phyloP scores from a whole-genome alignment of 2,329 filamentous ascomycete species.

The Chrysosphaeria jannelii region DNA sequence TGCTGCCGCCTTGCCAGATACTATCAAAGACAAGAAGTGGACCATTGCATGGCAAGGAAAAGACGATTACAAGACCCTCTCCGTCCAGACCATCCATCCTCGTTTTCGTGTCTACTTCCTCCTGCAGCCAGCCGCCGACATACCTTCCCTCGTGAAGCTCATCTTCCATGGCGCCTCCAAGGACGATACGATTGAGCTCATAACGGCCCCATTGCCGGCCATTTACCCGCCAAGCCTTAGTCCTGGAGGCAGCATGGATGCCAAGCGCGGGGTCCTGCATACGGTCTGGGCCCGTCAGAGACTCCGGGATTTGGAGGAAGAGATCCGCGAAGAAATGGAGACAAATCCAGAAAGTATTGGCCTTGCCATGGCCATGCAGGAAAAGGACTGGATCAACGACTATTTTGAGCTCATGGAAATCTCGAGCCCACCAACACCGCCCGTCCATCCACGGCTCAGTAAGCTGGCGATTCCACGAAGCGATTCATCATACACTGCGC shows the following conservation, averaged over 20 bases:
- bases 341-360: constrained; percentile 57
- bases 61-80: constrained; percentile 39
- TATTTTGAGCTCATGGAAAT: too few relatives aligned
- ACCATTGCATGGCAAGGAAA: constrained; percentile 65
- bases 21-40: constrained; percentile 17
- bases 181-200: constrained; percentile 13
- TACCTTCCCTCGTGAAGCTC: constrained; percentile 46
- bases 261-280: constrained; percentile 57
- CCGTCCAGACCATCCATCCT: constrained; percentile 24
- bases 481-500: too few relatives aligned
- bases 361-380: constrained; percentile 53
- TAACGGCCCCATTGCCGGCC: constrained; percentile 55
- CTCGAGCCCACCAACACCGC: too few relatives aligned
- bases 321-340: constrained; percentile 45
- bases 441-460: too few relatives aligned
- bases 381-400: constrained; percentile 59
- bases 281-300: constrained; percentile 75
- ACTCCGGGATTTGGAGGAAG: constrained; percentile 39
- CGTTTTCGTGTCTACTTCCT: constrained; percentile 49
- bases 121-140: constrained; percentile 36
- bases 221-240: constrained; percentile 58
- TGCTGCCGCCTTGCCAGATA: constrained; percentile 7
- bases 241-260: constrained; percentile 29
- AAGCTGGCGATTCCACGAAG: too few relatives aligned
- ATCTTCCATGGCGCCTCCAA: constrained; percentile 9